These are phyloP conservation scores for Fusarium subglutinans DNA, from an alignment of 2,329 filamentous ascomycete genomes.

Conservation along the genomic window DNA sequence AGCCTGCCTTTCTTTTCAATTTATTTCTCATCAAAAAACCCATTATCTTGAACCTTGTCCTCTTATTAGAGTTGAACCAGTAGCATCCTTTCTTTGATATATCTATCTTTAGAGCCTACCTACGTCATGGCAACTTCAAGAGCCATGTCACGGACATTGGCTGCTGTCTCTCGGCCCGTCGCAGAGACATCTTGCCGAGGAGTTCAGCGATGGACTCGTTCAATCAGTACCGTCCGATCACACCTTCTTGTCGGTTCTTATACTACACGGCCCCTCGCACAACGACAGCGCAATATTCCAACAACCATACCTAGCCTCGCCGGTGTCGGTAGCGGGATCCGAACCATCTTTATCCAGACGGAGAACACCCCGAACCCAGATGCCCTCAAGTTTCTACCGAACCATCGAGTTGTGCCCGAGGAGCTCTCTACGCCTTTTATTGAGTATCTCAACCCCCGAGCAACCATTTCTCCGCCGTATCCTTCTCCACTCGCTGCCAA, in stretches of 20 bases:
- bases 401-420: slow-evolving; percentile 83
- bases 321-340: slow-evolving; percentile 52
- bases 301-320: slow-evolving; percentile 34
- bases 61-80: not conserved
- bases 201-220: slow-evolving; percentile 42
- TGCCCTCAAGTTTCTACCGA: slow-evolving; percentile 95
- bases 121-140: slow-evolving; percentile 41
- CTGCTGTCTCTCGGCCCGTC: slow-evolving; percentile 34
- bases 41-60: not conserved
- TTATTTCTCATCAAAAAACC: not conserved
- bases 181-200: slow-evolving; percentile 34
- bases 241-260: slow-evolving; percentile 31
- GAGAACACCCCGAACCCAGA: slow-evolving; percentile 95
- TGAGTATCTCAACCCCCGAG: slow-evolving; percentile 90
- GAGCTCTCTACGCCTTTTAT: slow-evolving; percentile 79
- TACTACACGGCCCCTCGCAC: slow-evolving; percentile 35
- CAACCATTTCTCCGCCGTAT: slow-evolving; percentile 87
- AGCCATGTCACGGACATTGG: slow-evolving; percentile 38
- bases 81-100: not conserved
- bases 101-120: not conserved
- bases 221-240: slow-evolving; percentile 40
- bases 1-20: not conserved
- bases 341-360: slow-evolving; percentile 97
- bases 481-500: slow-evolving; percentile 91
- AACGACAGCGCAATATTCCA: slow-evolving; percentile 17